Conservation (phyloP, 176 grass and related monocot genomes). For the Aegilops speltoides region DNA sequence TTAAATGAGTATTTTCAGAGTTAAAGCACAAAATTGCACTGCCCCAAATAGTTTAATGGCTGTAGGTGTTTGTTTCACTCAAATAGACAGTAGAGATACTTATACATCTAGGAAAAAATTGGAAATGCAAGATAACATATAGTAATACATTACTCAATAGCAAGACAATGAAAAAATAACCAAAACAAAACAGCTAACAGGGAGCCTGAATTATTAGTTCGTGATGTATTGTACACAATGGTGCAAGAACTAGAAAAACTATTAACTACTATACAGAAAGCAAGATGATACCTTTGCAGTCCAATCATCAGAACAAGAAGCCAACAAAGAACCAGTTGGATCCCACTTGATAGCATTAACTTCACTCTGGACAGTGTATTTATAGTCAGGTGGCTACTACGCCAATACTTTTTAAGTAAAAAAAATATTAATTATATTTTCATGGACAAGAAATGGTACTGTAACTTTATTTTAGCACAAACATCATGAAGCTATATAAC, state of each 20-base stretch:
- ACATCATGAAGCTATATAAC: background rate
- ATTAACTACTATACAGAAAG: background rate
- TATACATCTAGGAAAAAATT: background rate
- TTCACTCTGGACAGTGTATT: constrained; percentile 59
- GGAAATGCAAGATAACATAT: background rate
- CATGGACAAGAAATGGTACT: background rate
- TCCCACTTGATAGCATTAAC: constrained; percentile 99
- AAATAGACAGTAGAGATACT: background rate
- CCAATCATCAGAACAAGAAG: constrained; percentile 93
- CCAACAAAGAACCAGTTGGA: constrained; percentile 88
- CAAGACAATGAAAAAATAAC: background rate
- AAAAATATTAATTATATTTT: background rate
- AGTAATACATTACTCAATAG: background rate
- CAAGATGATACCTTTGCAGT: constrained; percentile 77
- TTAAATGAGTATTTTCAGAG: background rate
- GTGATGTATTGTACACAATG: background rate
- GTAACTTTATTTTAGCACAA: background rate
- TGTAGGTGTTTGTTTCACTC: background rate
- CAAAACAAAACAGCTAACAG: background rate
- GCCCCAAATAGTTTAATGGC: background rate
- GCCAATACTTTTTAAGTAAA: background rate
- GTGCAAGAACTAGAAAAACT: background rate
- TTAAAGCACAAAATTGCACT: background rate
- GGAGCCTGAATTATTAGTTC: background rate
- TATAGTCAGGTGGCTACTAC: background rate